A percentile compares a stretch with the other conserved stretches of the same genome.
Evolutionary conservation across 176 grass and related monocot genomes (phyloP).

Genomic region (Juncus inflexus): DNA sequence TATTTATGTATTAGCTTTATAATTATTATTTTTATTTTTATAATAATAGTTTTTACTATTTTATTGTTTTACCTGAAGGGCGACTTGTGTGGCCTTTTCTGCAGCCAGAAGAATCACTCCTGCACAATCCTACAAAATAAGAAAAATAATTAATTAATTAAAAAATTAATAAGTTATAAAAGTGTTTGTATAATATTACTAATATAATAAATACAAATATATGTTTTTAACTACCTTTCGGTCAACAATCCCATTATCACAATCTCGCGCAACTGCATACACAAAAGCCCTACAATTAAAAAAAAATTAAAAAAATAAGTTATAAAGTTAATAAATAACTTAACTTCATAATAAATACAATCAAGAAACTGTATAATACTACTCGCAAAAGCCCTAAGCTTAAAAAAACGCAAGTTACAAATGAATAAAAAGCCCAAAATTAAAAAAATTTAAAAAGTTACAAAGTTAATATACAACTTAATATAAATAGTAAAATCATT

Average conservation of each 20-base stretch:
- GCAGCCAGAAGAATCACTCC: constrained; percentile 89
- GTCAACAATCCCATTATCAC: constrained; percentile 83
- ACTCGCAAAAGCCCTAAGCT: constrained; percentile 11
- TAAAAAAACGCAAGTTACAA: background rate
- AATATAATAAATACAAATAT: constrained; percentile 5
- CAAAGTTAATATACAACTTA: background rate
- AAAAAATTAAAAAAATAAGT: constrained; percentile 2
- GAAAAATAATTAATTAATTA: constrained; percentile 9
- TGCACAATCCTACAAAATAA: constrained; percentile 68
- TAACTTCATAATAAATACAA: background rate
- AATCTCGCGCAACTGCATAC: constrained; percentile 87
- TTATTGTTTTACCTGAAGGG: constrained; percentile 62
- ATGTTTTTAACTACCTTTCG: constrained; percentile 51
- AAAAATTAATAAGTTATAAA: constrained; percentile 20
- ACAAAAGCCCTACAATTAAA: constrained; percentile 69
- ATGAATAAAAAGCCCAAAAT: background rate
- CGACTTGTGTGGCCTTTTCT: constrained; percentile 93
- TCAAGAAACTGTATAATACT: constrained; percentile 13
- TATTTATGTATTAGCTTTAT: background rate
- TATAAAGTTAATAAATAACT: constrained; percentile 4
- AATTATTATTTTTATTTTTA: constrained; percentile 6
- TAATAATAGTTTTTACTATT: constrained; percentile 6
- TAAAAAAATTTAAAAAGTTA: constrained; percentile 8
- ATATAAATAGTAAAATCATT: background rate
- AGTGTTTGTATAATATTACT: background rate